These are phyloP conservation scores for Phyllosticta citriasiana DNA, from an alignment of 2,329 filamentous ascomycete genomes.

Conservation along the genomic window DNA sequence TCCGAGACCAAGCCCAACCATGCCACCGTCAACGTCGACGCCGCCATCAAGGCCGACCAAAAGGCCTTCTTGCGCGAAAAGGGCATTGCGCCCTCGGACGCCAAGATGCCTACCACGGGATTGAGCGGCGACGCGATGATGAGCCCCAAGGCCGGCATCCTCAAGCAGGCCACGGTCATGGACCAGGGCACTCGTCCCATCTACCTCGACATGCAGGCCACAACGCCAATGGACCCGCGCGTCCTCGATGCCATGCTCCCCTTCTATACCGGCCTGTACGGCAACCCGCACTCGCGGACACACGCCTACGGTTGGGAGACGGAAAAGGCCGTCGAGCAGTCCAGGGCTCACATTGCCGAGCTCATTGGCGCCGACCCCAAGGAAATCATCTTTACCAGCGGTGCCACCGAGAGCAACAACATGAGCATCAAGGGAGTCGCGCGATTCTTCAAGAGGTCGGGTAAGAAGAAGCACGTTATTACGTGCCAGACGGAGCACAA, in stretches of 20 bases:
- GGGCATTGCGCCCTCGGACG: conserved; percentile 43
- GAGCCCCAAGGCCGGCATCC: conserved; percentile 71
- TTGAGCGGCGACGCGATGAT: conserved; percentile 57
- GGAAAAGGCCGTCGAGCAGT: conserved; percentile 84
- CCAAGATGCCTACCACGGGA: conserved; percentile 49
- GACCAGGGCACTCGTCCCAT: conserved; percentile 89
- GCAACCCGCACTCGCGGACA: conserved; percentile 93
- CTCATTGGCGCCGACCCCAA: conserved; percentile 92
- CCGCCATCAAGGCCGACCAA: conserved; percentile 77
- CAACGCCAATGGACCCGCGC: conserved; percentile 86
- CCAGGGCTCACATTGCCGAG: conserved; percentile 69
- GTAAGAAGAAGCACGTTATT: conserved; percentile 98
- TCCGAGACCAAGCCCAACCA: conserved; percentile 69
- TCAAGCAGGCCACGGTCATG: conserved; percentile 88
- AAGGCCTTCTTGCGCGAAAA: conserved; percentile 60
- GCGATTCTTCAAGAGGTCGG: conserved; percentile 81
- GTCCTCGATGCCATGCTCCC: conserved; percentile 96
- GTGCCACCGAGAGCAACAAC: conserved; percentile 97
- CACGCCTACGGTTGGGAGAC: conserved; percentile 99
- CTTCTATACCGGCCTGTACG: conserved; percentile 85
- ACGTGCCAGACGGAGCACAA: conserved; percentile 98
- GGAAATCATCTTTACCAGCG: conserved; percentile 98
- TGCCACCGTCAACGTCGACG: conserved; percentile 73
- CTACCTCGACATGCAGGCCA: conserved; percentile 97
- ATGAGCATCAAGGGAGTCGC: conserved; percentile 99